Evolutionary conservation across 73 alveolate genomes (phyloP).

Genomic region (Paramecium sonneborni): DNA sequence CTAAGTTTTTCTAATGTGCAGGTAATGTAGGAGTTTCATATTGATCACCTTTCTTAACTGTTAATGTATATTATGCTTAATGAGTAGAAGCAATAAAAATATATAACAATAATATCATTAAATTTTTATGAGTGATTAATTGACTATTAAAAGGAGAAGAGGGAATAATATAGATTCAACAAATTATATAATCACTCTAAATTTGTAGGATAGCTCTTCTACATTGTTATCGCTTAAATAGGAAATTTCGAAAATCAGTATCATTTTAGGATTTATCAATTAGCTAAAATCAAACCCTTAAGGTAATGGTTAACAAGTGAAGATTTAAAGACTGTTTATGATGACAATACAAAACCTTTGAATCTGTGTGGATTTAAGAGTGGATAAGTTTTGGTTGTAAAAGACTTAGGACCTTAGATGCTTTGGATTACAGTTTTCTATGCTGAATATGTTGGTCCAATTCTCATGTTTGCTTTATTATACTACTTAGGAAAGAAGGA

Average conservation of each 20-base stretch:
- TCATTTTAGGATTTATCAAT: not conserved
- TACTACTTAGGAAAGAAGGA: constrained; percentile 54
- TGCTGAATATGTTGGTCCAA: constrained; percentile 96
- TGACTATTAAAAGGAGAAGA: constrained; percentile 21
- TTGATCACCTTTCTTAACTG: not conserved
- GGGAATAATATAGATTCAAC: not conserved
- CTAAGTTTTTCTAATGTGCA: not conserved
- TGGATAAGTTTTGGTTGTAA: constrained; percentile 65
- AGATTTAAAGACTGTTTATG: constrained; percentile 24
- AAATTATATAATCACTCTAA: not conserved
- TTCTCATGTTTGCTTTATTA: constrained; percentile 69
- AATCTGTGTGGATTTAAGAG: constrained; percentile 14
- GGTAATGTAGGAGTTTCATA: not conserved
- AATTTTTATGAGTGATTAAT: constrained; percentile 36
- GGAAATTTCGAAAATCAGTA: constrained; percentile 16
- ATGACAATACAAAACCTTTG: constrained; percentile 2
- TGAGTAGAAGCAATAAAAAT: not conserved
- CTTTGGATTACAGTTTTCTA: constrained; percentile 74
- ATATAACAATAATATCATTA: not conserved
- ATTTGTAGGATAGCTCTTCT: not conserved
- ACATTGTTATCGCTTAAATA: not conserved
- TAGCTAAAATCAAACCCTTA: constrained; percentile 22
- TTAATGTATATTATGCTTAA: not conserved
- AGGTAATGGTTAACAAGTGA: constrained; percentile 39
- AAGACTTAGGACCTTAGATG: constrained; percentile 93